Evolutionary conservation across 2,329 filamentous ascomycete species (phyloP).

Genomic region (Phaeosphaeriaceae sp.): DNA sequence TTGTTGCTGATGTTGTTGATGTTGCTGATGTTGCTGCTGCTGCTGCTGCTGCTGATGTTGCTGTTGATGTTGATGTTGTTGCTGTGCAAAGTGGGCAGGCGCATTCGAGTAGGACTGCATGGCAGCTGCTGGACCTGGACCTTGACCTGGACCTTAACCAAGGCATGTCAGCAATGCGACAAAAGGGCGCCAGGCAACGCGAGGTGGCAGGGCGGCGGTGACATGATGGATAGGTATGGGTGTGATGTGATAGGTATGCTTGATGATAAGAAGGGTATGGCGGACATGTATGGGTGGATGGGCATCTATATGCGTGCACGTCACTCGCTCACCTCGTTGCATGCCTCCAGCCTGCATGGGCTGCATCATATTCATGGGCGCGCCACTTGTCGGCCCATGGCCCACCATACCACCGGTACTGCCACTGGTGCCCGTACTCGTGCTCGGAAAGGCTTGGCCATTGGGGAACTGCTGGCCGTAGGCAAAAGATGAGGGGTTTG

Average conservation of each 20-base stretch:
- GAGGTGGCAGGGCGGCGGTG: conserved; percentile 21
- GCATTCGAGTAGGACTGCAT: conserved; percentile 44
- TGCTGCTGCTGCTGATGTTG: too few relatives aligned
- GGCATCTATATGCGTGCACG: conserved; percentile 13
- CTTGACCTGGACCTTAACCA: conserved; percentile 6
- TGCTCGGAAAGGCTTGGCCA: conserved; percentile 33
- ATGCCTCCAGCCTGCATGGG: conserved; percentile 43
- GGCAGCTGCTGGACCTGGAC: conserved; percentile 24
- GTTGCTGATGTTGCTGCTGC: too few relatives aligned
- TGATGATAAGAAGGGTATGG: conserved; percentile 15
- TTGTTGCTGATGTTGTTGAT: too few relatives aligned
- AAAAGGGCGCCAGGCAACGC: conserved; percentile 1
- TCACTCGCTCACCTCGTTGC: conserved; percentile 48
- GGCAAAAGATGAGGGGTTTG: conserved; percentile 38
- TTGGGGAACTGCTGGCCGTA: conserved; percentile 30
- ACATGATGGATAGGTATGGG: too few relatives aligned
- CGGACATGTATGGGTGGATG: too few relatives aligned
- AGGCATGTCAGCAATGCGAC: conserved; percentile 4
- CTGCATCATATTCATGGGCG: conserved; percentile 5
- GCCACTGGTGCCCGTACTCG: not conserved
- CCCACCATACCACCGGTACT: conserved; percentile 26
- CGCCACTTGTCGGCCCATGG: conserved; percentile 16
- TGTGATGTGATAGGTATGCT: not conserved
- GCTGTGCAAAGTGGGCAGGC: conserved; percentile 43
- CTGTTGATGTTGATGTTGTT: too few relatives aligned